phyloP scores from a whole-genome alignment of 2,329 filamentous ascomycete genomes.

The Neofusicoccum sp. region DNA sequence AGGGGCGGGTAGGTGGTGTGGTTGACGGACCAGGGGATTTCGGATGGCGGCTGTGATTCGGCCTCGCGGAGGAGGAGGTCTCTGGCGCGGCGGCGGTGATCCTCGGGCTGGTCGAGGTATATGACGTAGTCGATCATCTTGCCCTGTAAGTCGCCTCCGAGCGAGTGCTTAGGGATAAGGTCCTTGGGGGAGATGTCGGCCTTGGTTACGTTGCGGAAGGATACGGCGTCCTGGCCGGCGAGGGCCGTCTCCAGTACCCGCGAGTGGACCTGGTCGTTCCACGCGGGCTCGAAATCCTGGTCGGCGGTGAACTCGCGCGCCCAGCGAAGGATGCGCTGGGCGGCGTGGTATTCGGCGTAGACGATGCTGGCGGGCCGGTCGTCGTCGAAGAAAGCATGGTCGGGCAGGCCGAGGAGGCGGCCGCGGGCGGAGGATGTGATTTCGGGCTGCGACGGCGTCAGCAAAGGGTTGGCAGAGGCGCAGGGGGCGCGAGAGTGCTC shows the following conservation, averaged over 20 bases:
- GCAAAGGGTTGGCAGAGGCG: neutral
- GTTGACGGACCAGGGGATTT: slow-evolving; percentile 10
- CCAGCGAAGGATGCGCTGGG: neutral
- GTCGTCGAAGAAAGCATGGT: neutral
- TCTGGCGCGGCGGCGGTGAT: neutral
- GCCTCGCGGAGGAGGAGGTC: neutral
- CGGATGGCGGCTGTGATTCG: neutral
- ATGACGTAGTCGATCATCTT: slow-evolving; percentile 19
- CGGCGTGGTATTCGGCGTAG: neutral
- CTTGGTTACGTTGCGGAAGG: neutral
- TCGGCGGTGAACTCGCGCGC: neutral
- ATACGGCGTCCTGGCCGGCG: neutral
- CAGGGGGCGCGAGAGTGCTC: neutral
- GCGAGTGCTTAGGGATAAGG: neutral
- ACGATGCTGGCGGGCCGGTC: neutral
- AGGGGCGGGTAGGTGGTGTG: slow-evolving; percentile 16
- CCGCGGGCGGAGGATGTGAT: neutral
- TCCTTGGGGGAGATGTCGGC: neutral
- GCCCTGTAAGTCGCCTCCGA: neutral
- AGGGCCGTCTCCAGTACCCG: neutral
- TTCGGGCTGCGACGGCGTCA: neutral
- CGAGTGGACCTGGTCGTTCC: neutral
- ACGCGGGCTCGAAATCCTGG: neutral
- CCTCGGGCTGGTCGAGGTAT: slow-evolving; percentile 1
- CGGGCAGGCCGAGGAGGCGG: neutral